Evolutionary conservation across 345 rosid genomes (phyloP).

Genomic region (Brassica carinata): DNA sequence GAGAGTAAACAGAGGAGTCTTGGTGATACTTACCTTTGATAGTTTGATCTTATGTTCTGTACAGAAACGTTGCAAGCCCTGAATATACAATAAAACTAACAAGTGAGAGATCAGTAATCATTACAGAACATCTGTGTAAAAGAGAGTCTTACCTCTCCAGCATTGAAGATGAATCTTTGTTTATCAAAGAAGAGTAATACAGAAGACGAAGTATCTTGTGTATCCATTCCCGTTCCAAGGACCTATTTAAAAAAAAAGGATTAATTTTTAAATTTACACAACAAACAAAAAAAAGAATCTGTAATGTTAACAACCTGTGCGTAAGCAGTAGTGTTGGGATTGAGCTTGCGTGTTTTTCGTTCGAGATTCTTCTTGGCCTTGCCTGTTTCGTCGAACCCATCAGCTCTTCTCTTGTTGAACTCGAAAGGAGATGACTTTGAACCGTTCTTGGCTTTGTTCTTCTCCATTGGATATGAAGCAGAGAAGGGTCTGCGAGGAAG

Average conservation of each 20-base stretch:
- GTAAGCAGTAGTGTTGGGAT: constrained; percentile 82
- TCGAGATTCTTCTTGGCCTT: constrained; percentile 62
- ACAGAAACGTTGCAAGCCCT: constrained; percentile 94
- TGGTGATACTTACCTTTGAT: constrained; percentile 74
- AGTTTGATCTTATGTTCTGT: constrained; percentile 88
- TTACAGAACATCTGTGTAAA: neutral
- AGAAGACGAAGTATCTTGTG: constrained; percentile 92
- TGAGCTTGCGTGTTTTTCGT: constrained; percentile 67
- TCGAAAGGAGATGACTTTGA: constrained; percentile 43
- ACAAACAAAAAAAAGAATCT: neutral
- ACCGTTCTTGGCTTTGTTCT: neutral
- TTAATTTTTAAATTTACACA: neutral
- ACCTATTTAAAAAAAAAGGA: constrained; percentile 40
- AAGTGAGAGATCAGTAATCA: constrained; percentile 1
- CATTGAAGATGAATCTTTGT: constrained; percentile 90
- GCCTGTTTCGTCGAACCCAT: constrained; percentile 59
- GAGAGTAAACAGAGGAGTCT: constrained; percentile 10
- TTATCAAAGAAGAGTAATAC: constrained; percentile 91
- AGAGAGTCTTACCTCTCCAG: constrained; percentile 69
- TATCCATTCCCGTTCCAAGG: constrained; percentile 96
- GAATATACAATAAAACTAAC: constrained; percentile 18
- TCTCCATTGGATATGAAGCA: constrained; percentile 56
- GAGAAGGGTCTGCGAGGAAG: constrained; percentile 42
- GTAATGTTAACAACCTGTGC: constrained; percentile 58
- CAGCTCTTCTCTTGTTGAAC: constrained; percentile 79